phyloP scores from a whole-genome alignment of 1,284 basidiomycete species.

The Ustilago trichophora region DNA sequence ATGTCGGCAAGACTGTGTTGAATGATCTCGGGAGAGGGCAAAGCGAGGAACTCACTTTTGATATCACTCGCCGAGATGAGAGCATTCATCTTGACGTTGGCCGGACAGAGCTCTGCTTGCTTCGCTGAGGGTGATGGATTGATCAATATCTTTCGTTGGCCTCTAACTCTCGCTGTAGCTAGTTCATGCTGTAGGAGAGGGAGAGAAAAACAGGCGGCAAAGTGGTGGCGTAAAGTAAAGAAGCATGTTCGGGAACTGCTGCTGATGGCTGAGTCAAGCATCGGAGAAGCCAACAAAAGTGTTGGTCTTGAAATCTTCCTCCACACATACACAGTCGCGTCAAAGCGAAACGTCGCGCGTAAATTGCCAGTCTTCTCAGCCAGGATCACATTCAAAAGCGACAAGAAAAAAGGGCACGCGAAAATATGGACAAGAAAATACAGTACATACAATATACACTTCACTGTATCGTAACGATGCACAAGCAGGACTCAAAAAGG shows the following conservation, averaged over 20 bases:
- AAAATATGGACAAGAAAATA: too few species aligned
- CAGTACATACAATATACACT: too few species aligned
- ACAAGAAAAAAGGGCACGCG: not conserved
- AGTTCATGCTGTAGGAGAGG: too few species aligned
- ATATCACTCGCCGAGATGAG: conserved; percentile 43
- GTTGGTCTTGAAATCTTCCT: conserved; percentile 15
- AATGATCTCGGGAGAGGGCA: not conserved
- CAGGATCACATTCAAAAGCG: not conserved
- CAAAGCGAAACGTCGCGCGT: not conserved
- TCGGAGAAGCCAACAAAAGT: conserved; percentile 20
- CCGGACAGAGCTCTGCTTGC: not conserved
- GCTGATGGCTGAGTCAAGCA: conserved; percentile 16
- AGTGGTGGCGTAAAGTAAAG: too few species aligned
- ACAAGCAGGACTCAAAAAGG: too few species aligned
- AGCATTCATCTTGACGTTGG: conserved; percentile 28
- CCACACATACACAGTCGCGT: not conserved
- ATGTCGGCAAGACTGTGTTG: not conserved
- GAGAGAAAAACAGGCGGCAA: too few species aligned
- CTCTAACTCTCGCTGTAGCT: too few species aligned
- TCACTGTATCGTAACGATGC: too few species aligned
- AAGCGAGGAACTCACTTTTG: conserved; percentile 20
- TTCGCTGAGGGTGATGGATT: not conserved
- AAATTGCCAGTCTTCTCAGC: conserved; percentile 1
- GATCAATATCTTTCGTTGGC: too few species aligned
- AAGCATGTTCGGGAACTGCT: not conserved